phyloP scores from a whole-genome alignment of 2,329 filamentous ascomycete genomes.

The Microcyclosporella mali region DNA sequence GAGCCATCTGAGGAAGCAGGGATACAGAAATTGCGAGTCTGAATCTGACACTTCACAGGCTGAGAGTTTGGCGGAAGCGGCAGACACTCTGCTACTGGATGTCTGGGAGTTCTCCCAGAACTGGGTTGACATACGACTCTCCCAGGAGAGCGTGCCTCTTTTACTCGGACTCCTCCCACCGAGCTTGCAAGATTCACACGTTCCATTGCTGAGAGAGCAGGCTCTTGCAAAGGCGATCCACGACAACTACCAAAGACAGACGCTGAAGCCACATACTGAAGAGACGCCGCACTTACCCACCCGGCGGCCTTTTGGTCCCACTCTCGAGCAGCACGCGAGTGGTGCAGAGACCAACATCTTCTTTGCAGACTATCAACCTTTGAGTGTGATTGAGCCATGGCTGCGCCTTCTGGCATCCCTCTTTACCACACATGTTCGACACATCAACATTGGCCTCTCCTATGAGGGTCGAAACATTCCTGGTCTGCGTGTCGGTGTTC shows the following conservation, averaged over 20 bases:
- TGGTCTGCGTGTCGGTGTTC: constrained; percentile 68
- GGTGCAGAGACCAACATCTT: constrained; percentile 59
- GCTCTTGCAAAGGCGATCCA: constrained; percentile 66
- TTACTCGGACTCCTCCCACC: constrained; percentile 71
- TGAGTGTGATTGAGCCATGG: constrained; percentile 82
- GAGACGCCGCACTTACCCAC: constrained; percentile 7
- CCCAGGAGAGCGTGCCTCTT: constrained; percentile 69
- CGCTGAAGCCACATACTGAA: constrained; percentile 7
- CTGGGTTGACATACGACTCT: constrained; percentile 78
- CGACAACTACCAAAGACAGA: constrained; percentile 55
- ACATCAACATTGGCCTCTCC: constrained; percentile 72
- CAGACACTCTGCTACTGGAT: constrained; percentile 72
- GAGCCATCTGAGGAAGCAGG: no score
- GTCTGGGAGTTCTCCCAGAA: constrained; percentile 79
- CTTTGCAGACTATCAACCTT: constrained; percentile 86
- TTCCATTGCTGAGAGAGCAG: constrained; percentile 67
- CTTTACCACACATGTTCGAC: constrained; percentile 73
- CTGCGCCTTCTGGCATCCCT: constrained; percentile 84
- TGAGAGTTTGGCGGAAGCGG: constrained; percentile 63
- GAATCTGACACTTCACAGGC: constrained; percentile 34
- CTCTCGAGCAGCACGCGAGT: constrained; percentile 19
- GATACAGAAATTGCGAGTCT: no score
- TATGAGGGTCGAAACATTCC: constrained; percentile 83
- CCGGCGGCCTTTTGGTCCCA: constrained; percentile 20
- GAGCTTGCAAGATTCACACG: constrained; percentile 65